Percentiles rank a stretch among this genome's conserved stretches.
phyloP scores from a whole-genome alignment of 148 eudicot genomes.

The Chenopodium album region DNA sequence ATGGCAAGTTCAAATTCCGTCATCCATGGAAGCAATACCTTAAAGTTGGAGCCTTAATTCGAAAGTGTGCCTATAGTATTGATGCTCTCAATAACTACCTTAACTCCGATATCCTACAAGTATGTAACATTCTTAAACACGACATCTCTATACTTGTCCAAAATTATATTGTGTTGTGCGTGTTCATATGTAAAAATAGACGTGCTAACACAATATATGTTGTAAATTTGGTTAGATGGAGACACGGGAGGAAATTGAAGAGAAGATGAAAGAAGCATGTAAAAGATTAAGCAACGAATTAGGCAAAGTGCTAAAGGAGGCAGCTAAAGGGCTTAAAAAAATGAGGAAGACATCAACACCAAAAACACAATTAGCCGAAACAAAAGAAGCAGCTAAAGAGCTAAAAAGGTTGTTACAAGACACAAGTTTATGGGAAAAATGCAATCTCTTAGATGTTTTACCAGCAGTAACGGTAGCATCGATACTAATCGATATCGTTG shows the following conservation, averaged over 20 bases:
- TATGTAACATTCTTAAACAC: too few species aligned
- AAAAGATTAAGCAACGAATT: slow-evolving; percentile 34
- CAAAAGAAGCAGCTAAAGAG: slow-evolving; percentile 34
- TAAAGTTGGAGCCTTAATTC: slow-evolving; percentile 26
- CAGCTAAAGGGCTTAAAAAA: slow-evolving; percentile 30
- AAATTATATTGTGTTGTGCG: too few species aligned
- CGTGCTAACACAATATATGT: too few species aligned
- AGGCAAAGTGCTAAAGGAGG: slow-evolving; percentile 35
- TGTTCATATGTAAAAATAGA: too few species aligned
- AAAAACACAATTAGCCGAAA: slow-evolving; percentile 27
- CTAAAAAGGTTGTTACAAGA: slow-evolving; percentile 30
- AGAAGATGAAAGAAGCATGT: slow-evolving; percentile 28
- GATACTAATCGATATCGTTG: slow-evolving; percentile 45
- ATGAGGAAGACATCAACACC: slow-evolving; percentile 21
- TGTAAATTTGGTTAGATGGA: neutral
- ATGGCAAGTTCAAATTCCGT: slow-evolving; percentile 32
- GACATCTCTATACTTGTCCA: too few species aligned
- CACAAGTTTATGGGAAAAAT: slow-evolving; percentile 21
- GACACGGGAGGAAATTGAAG: slow-evolving; percentile 24
- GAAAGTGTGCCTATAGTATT: slow-evolving; percentile 28
- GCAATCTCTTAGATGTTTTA: slow-evolving; percentile 40
- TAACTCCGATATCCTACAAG: slow-evolving; percentile 12
- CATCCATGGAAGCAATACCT: slow-evolving; percentile 44
- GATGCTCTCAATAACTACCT: slow-evolving; percentile 31
- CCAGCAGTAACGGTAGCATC: slow-evolving; percentile 58